These are phyloP conservation scores for Kazachstania viticola DNA, from an alignment of 805 yeast genomes.

Conservation along the genomic window DNA sequence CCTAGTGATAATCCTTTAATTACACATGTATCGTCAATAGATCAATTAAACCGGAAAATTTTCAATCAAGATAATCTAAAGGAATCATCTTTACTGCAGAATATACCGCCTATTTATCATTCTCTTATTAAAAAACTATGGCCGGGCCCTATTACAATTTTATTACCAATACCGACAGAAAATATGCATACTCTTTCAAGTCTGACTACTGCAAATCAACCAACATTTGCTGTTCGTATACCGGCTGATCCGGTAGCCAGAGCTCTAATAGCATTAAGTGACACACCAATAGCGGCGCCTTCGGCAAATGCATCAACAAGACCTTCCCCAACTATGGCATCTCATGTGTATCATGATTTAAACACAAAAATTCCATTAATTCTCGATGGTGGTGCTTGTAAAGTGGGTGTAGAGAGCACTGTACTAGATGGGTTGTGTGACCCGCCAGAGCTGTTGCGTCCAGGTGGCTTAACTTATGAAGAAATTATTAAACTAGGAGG, in stretches of 20 bases:
- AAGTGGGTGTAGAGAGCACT: slow-evolving; percentile 88
- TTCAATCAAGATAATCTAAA: slow-evolving; percentile 24
- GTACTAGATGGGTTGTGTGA: slow-evolving; percentile 79
- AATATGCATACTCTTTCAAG: slow-evolving; percentile 43
- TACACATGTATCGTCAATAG: slow-evolving; percentile 71
- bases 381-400: slow-evolving; percentile 81
- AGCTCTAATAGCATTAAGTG: slow-evolving; percentile 74
- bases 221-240: slow-evolving; percentile 84
- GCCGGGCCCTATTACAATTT: slow-evolving; percentile 94
- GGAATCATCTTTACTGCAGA: slow-evolving; percentile 18
- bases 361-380: slow-evolving; percentile 72
- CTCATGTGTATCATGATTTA: slow-evolving; percentile 74
- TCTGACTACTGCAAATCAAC: slow-evolving; percentile 75
- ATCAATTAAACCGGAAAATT: slow-evolving; percentile 55
- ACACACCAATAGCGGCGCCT: slow-evolving; percentile 92
- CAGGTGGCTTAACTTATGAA: slow-evolving; percentile 87
- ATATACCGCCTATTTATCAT: slow-evolving; percentile 58
- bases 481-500: slow-evolving; percentile 62
- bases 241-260: slow-evolving; percentile 85
- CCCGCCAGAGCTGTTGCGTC: slow-evolving; percentile 85
- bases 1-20: slow-evolving; percentile 95
- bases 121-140: slow-evolving; percentile 60
- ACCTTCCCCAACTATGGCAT: slow-evolving; percentile 86
- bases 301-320: slow-evolving; percentile 93
- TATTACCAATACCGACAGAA: slow-evolving; percentile 47